A percentile compares a stretch with the other conserved stretches of the same genome.
Conservation (phyloP, 805 yeast genomes). For the Lachancea lanzarotensis region DNA sequence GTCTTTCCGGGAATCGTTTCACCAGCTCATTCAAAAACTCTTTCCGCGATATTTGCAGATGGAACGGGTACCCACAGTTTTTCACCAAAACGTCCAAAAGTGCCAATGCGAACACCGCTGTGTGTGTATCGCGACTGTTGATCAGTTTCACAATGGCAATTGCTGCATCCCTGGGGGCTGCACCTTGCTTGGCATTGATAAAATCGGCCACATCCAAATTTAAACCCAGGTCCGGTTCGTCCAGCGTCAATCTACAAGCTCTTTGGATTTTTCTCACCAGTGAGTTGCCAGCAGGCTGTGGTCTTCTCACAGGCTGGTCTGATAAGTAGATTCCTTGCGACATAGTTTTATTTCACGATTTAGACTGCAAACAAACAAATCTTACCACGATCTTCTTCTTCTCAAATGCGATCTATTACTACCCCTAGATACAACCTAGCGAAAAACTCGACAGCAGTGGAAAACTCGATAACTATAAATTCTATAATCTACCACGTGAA, state of each 20-base stretch:
- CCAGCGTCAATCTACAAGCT: constrained; percentile 77
- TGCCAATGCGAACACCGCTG: constrained; percentile 75
- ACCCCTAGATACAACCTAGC: no score
- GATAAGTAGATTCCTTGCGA: constrained; percentile 29
- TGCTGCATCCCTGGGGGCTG: constrained; percentile 88
- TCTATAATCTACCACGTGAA: no score
- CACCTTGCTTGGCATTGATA: constrained; percentile 88
- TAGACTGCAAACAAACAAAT: no score
- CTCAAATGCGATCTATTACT: no score
- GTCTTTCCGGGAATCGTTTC: constrained; percentile 88
- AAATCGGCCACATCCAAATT: constrained; percentile 91
- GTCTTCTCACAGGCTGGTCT: constrained; percentile 31
- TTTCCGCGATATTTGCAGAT: constrained; percentile 87
- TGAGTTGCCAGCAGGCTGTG: constrained; percentile 28
- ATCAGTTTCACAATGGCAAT: constrained; percentile 74
- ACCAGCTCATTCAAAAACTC: constrained; percentile 93
- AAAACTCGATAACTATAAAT: no score
- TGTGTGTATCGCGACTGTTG: constrained; percentile 77
- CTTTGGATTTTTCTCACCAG: constrained; percentile 47
- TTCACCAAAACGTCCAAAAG: constrained; percentile 85
- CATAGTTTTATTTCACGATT: background rate
- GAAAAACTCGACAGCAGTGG: no score
- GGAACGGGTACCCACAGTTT: constrained; percentile 97
- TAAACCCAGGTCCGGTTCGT: constrained; percentile 81
- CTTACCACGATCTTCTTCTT: no score